phyloP scores from a whole-genome alignment of 2,329 filamentous ascomycete species.

The Penicillium sp. region DNA sequence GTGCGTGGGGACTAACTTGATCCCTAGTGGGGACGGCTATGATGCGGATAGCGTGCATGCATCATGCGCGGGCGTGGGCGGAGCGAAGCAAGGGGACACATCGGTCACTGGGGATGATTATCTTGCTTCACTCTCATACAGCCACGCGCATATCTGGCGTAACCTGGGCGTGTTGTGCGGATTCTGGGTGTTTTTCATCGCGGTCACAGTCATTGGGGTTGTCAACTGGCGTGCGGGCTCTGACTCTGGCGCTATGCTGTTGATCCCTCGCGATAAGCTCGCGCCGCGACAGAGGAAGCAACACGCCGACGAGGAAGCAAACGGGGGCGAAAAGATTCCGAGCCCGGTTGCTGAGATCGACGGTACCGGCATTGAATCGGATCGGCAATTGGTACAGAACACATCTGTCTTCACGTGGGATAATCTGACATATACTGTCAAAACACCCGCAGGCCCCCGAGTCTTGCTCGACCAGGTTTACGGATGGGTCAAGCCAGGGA shows the following conservation, averaged over 20 bases:
- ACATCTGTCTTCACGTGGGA: conserved; percentile 76
- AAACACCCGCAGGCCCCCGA: conserved; percentile 59
- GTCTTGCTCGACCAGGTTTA: conserved; percentile 78
- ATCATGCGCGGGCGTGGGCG: conserved; percentile 58
- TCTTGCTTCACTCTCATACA: conserved; percentile 59
- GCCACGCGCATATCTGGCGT: conserved; percentile 59
- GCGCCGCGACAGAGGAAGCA: conserved; percentile 40
- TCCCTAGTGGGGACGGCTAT: conserved; percentile 42
- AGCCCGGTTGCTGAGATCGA: no score
- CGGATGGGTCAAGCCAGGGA: conserved; percentile 93
- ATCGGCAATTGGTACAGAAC: conserved; percentile 54
- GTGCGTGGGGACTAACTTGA: conserved; percentile 41
- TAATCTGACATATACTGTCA: conserved; percentile 71
- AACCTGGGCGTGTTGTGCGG: conserved; percentile 68
- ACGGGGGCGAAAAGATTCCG: conserved; percentile 26
- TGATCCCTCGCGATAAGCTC: conserved; percentile 66
- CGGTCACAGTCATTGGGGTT: conserved; percentile 63
- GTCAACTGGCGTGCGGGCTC: conserved; percentile 59
- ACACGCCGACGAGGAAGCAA: conserved; percentile 46
- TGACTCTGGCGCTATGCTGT: conserved; percentile 59
- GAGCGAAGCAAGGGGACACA: conserved; percentile 56
- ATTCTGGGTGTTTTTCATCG: conserved; percentile 66
- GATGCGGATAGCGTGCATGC: conserved; percentile 24
- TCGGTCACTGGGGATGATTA: conserved; percentile 64
- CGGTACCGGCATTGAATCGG: no score